These are phyloP conservation scores for Cicer bijugum DNA, from an alignment of 306 rosid genomes.

Conservation along the genomic window DNA sequence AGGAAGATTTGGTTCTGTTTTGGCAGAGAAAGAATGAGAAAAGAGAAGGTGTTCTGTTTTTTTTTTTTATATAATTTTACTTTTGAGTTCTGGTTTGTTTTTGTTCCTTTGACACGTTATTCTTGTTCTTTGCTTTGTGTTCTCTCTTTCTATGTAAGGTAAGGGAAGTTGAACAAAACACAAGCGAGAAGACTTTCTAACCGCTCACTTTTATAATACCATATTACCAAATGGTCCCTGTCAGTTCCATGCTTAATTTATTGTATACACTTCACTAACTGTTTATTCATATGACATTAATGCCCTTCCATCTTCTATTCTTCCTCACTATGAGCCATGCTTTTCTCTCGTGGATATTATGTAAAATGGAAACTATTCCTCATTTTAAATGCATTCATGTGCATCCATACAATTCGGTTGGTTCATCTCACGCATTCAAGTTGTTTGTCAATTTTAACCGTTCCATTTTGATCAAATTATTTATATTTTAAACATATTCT, in stretches of 20 bases:
- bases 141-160: slow-evolving; percentile 52
- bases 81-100: slow-evolving; percentile 49
- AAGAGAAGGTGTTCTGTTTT: slow-evolving; percentile 46
- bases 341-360: slow-evolving; percentile 40
- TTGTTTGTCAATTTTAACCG: not conserved
- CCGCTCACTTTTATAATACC: slow-evolving; percentile 52
- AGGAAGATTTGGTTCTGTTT: slow-evolving; percentile 4
- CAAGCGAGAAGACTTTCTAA: slow-evolving; percentile 64
- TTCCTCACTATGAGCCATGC: not conserved
- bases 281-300: slow-evolving; percentile 43
- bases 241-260: slow-evolving; percentile 43
- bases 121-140: slow-evolving; percentile 44
- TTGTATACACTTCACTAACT: slow-evolving; percentile 42
- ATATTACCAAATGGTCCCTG: slow-evolving; percentile 64
- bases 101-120: slow-evolving; percentile 48
- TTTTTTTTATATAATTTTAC: not conserved
- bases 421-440: not conserved
- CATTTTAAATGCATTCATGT: slow-evolving; percentile 31
- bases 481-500: not conserved
- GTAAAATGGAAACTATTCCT: slow-evolving; percentile 32
- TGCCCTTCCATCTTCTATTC: slow-evolving; percentile 24
- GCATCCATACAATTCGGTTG: slow-evolving; percentile 20
- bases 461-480: not conserved
- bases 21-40: slow-evolving; percentile 47
- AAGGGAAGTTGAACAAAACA: slow-evolving; percentile 65